A percentile compares a stretch with the other conserved stretches of the same genome.
Conservation (phyloP, 164 flowering plant species). For the Magnolia officinalis region DNA sequence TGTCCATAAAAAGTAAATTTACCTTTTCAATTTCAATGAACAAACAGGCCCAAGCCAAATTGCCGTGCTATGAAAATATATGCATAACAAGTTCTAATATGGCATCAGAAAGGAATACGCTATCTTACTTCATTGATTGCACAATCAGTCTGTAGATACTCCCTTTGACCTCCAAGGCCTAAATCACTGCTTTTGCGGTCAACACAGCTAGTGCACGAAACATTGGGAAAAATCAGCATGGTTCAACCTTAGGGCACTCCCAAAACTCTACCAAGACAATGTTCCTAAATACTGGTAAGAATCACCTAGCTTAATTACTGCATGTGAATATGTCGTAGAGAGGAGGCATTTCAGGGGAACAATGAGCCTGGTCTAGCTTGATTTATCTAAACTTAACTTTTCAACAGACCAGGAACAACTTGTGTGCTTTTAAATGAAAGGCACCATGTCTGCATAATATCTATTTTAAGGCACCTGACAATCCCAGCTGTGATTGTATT, state of each 20-base stretch:
- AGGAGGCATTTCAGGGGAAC: background rate
- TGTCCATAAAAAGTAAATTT: no score
- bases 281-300: no score
- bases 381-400: background rate
- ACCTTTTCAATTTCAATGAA: background rate
- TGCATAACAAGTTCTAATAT: background rate
- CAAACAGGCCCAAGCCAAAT: background rate
- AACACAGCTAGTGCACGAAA: slow-evolving; percentile 56
- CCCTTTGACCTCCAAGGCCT: slow-evolving; percentile 91
- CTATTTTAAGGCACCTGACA: slow-evolving; percentile 49
- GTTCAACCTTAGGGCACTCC: background rate
- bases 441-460: background rate
- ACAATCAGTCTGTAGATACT: slow-evolving; percentile 90
- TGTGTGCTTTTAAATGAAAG: background rate
- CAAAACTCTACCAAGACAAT: no score
- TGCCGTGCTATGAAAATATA: background rate
- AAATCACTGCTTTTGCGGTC: slow-evolving; percentile 95
- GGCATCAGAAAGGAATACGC: background rate
- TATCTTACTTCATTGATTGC: slow-evolving; percentile 79
- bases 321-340: background rate
- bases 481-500: slow-evolving; percentile 96
- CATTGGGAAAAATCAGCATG: background rate
- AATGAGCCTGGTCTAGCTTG: background rate
- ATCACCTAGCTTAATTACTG: no score
- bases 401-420: background rate